Base-by-base conservation (phyloP, 2,329 filamentous ascomycete genomes). In the Macrophomina tecta region DNA sequence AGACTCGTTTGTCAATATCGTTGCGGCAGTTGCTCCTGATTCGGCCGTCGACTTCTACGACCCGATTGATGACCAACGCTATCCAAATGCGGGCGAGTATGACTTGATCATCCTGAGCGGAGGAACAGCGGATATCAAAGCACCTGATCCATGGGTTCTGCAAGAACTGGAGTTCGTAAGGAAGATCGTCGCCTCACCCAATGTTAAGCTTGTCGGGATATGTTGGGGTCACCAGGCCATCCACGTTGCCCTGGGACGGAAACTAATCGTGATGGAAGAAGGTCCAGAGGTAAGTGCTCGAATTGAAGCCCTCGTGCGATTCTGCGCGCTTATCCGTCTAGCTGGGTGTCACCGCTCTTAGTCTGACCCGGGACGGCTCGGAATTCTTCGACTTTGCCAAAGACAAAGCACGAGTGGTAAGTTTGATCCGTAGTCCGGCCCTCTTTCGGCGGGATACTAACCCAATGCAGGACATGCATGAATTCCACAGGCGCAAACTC, bases 141-240 rank as follows among this genome's bases (percentile, higher is more conserved):
- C 65, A 16, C 65, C 65, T 6, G 56, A 66, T 11, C 38, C 56
- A 28, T 66, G 65, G 65, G 65, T 66, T 9, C 49, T 66, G 36
- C 60, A 62, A 46, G 48, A 62, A 46, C 23, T 66, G 28, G 55
- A 66, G 4, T 66, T 66, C 30, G 32, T 66, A 8, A 14, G 56
- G 38, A 30, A 11, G 18, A 45, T n/a, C 1, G 46, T 66, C 28
- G 55, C 55, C 11, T 46, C 49, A 16, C 56, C 63, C 12, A 49
- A 45, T n/a, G 28, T 53, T 23, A 66, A 66, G 6, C 28, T 66
- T 4, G 46, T 66, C 7, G 65, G 65, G 9, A 53, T 66, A 14
- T 66, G 65, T 38, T 66, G 65, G 65, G 65, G 65, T 28, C 65
- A 66, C 48, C 65, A 66, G 30, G 65, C 65, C 9, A 53, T 66